Conservation (phyloP, 208 protist genomes). For the Leishmania martiniquensis region DNA sequence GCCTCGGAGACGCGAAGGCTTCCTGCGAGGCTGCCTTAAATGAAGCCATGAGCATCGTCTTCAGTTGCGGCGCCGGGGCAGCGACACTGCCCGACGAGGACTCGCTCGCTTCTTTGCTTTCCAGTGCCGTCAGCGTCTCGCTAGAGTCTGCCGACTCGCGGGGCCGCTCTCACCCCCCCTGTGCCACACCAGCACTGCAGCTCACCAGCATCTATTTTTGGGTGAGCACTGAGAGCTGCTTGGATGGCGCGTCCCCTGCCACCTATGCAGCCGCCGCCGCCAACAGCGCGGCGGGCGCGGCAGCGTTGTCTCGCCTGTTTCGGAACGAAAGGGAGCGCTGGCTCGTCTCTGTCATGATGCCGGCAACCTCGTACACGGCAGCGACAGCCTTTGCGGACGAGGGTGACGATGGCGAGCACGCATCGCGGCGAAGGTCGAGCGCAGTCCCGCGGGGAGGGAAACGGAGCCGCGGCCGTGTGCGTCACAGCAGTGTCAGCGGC, state of each 20-base stretch:
- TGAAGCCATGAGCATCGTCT: neutral
- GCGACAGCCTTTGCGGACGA: neutral
- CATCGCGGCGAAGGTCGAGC: neutral
- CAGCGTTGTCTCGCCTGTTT: conserved; percentile 6
- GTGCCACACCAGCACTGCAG: conserved; percentile 10
- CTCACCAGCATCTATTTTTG: conserved; percentile 27
- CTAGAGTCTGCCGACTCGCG: neutral
- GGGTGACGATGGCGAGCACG: neutral
- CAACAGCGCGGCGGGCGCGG: neutral
- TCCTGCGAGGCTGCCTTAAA: neutral
- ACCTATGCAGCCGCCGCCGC: neutral
- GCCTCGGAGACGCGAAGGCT: neutral
- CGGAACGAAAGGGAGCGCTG: conserved; percentile 21
- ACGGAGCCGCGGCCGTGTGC: neutral
- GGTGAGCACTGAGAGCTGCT: conserved; percentile 7
- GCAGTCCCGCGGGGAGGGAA: neutral
- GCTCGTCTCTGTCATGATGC: conserved; percentile 25
- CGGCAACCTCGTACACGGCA: neutral
- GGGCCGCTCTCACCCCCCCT: neutral
- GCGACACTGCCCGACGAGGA: neutral
- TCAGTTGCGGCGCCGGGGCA: neutral
- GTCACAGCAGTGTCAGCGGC: neutral
- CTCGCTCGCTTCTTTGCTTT: neutral
- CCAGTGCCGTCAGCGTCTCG: conserved; percentile 2
- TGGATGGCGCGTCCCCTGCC: neutral